Evolutionary conservation across 116 monocot genomes (phyloP).

Genomic region (Phalaenopsis hybrid): DNA sequence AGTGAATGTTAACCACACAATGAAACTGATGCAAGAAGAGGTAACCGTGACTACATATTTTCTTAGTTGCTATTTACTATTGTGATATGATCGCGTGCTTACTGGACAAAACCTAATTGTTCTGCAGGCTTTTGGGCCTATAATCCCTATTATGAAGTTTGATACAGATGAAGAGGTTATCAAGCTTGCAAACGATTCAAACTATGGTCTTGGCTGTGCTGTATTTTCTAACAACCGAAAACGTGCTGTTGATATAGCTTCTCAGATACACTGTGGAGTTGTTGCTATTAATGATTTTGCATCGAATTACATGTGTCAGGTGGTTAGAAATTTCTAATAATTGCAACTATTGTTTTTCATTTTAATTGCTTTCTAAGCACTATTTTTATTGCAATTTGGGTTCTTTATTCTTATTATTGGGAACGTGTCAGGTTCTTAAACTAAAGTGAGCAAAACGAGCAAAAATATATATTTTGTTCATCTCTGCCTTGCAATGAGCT

Average conservation of each 20-base stretch:
- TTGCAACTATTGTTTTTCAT: background rate
- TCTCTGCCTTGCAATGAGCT: no score
- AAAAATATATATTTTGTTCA: no score
- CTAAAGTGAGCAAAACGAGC: no score
- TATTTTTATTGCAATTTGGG: background rate
- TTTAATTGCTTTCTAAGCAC: background rate
- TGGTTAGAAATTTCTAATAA: slow-evolving; percentile 17
- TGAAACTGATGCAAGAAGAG: slow-evolving; percentile 99
- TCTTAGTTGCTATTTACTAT: background rate
- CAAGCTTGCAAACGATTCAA: slow-evolving; percentile 88
- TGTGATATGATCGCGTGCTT: background rate
- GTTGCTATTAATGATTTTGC: slow-evolving; percentile 99
- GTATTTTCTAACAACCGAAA: slow-evolving; percentile 88
- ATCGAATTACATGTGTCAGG: slow-evolving; percentile 98
- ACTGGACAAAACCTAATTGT: slow-evolving; percentile 2
- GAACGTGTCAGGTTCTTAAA: no score
- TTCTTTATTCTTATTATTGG: background rate
- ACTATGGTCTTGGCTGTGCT: slow-evolving; percentile 95
- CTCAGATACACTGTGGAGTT: slow-evolving; percentile 84
- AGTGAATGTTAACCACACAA: slow-evolving; percentile 82
- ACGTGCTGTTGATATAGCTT: slow-evolving; percentile 80
- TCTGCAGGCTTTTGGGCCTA: slow-evolving; percentile 92
- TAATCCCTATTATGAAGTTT: slow-evolving; percentile 97
- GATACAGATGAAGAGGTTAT: slow-evolving; percentile 84
- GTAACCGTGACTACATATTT: slow-evolving; percentile 12